Evolutionary conservation across 2,329 filamentous ascomycete genomes (phyloP).

Genomic region (Tolypocladium nubicola): DNA sequence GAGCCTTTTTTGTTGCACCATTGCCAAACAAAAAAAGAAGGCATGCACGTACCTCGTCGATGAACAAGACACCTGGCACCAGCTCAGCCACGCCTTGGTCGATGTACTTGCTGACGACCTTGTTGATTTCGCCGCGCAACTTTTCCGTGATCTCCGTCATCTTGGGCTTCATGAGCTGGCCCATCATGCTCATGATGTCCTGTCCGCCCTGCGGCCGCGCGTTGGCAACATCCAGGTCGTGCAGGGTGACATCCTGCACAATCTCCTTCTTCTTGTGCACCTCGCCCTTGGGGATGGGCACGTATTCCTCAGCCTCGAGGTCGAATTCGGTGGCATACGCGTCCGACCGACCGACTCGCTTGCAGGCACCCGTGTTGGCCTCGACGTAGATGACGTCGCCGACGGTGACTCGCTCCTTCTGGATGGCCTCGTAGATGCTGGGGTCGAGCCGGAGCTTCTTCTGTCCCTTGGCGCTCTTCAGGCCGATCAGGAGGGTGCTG

Average conservation of each 20-base stretch:
- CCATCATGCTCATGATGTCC: constrained; percentile 99
- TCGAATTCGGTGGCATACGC: constrained; percentile 98
- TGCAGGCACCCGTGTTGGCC: constrained; percentile 96
- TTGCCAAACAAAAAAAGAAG: neutral
- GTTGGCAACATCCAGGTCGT: constrained; percentile 94
- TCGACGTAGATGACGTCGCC: constrained; percentile 99
- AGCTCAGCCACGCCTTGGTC: constrained; percentile 96
- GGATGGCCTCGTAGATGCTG: constrained; percentile 98
- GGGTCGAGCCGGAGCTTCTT: constrained; percentile 97
- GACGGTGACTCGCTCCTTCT: constrained; percentile 92
- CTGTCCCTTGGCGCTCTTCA: constrained; percentile 92
- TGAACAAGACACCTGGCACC: constrained; percentile 96
- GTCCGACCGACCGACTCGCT: constrained; percentile 90
- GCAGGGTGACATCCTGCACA: constrained; percentile 93
- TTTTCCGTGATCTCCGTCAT: constrained; percentile 99
- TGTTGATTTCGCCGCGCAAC: constrained; percentile 91
- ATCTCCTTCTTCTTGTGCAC: constrained; percentile 99
- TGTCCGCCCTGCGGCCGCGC: constrained; percentile 91
- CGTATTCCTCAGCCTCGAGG: constrained; percentile 96
- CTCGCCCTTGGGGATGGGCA: constrained; percentile 96
- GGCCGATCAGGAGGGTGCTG: constrained; percentile 83
- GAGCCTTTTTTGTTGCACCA: neutral
- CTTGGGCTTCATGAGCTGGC: constrained; percentile 98
- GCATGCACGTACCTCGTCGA: constrained; percentile 67
- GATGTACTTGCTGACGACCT: constrained; percentile 98